phyloP scores from a whole-genome alignment of 495 filamentous ascomycete genomes.

The Penicillium arizonense region DNA sequence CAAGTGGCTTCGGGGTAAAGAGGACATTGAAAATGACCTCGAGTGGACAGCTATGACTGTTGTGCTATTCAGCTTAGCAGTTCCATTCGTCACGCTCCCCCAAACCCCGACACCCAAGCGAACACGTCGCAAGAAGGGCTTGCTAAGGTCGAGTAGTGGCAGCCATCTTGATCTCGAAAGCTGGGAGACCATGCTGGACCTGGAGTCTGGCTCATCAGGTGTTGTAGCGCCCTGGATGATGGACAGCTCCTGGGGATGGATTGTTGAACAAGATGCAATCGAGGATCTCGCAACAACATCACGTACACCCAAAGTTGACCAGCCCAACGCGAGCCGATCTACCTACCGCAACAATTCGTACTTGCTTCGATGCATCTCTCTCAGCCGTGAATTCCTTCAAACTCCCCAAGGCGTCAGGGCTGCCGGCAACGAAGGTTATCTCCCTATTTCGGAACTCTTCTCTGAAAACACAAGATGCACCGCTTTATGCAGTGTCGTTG shows the following conservation, averaged over 20 bases:
- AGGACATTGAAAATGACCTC: conserved; percentile 48
- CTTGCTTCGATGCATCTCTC: conserved; percentile 39
- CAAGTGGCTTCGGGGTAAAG: conserved; percentile 59
- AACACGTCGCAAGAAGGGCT: conserved; percentile 46
- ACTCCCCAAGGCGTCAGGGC: conserved; percentile 50
- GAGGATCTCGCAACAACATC: conserved; percentile 27
- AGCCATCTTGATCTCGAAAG: conserved; percentile 53
- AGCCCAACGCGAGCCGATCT: conserved; percentile 24
- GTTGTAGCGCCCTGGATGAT: conserved; percentile 64
- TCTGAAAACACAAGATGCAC: conserved; percentile 54
- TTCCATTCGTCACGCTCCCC: conserved; percentile 46
- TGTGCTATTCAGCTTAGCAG: conserved; percentile 62
- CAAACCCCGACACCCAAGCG: conserved; percentile 35
- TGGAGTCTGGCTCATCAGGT: conserved; percentile 56
- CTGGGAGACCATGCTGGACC: conserved; percentile 60
- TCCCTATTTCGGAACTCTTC: conserved; percentile 59
- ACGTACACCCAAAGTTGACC: conserved; percentile 22
- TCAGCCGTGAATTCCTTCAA: conserved; percentile 57
- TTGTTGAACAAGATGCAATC: conserved; percentile 57
- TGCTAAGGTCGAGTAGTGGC: conserved; percentile 61
- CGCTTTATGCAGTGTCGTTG: conserved; percentile 64
- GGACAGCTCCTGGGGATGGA: conserved; percentile 71
- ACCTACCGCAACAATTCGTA: conserved; percentile 49
- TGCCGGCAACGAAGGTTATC: conserved; percentile 53
- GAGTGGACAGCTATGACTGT: conserved; percentile 83